phyloP scores from a whole-genome alignment of 2,329 filamentous ascomycete species.

The Claviceps sp. region DNA sequence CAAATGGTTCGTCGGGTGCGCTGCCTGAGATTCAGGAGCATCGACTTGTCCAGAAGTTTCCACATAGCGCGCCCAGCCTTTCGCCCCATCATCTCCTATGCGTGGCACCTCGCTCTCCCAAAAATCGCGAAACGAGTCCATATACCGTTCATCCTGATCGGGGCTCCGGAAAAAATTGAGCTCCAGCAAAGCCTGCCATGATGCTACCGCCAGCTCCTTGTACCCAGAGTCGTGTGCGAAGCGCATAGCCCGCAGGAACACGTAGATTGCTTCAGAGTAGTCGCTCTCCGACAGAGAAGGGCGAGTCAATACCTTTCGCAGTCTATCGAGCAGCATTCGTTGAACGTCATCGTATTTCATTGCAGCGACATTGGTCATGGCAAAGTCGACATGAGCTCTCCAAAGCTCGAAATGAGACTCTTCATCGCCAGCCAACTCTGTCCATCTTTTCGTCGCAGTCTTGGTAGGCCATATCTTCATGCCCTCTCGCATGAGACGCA shows the following conservation, averaged over 20 bases:
- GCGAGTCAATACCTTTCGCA: conserved; percentile 12
- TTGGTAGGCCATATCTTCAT: conserved; percentile 57
- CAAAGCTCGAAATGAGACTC: conserved; percentile 44
- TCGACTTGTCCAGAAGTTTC: conserved; percentile 23
- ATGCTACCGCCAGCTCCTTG: conserved; percentile 58
- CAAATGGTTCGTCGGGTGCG: background rate
- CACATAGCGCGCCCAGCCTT: conserved; percentile 53
- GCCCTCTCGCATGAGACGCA: conserved; percentile 62
- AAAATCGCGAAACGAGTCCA: conserved; percentile 50
- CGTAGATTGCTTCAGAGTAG: conserved; percentile 38
- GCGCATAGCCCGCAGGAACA: conserved; percentile 60
- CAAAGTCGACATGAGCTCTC: conserved; percentile 58
- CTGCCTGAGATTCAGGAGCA: conserved; percentile 23
- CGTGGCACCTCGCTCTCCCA: conserved; percentile 79
- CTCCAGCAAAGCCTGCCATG: conserved; percentile 77
- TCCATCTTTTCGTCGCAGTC: conserved; percentile 51
- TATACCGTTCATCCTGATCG: conserved; percentile 10
- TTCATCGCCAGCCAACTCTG: conserved; percentile 24
- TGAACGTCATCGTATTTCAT: conserved; percentile 59
- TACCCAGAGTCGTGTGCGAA: conserved; percentile 70
- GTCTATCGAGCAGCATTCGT: conserved; percentile 42
- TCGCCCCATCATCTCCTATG: conserved; percentile 58
- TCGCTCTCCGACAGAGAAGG: conserved; percentile 3
- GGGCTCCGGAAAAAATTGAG: conserved; percentile 43
- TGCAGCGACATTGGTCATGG: conserved; percentile 51